Base-by-base conservation (phyloP, 1,139 yeast species). In the Nakaseomyces nivariensis region DNA sequence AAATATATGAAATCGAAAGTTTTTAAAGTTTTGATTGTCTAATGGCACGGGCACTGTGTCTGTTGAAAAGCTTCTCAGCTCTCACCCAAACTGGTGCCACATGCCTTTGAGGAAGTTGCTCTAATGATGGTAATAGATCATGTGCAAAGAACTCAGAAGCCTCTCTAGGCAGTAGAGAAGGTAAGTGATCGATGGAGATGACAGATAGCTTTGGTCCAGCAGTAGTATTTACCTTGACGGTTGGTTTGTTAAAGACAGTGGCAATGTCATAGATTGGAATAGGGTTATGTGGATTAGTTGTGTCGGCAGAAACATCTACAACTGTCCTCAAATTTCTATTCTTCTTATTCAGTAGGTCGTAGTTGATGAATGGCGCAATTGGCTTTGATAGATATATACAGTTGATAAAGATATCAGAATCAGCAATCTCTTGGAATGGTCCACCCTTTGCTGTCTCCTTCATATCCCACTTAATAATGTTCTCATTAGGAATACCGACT, bases 261-360 rank as follows among this genome's bases (percentile, higher is more conserved):
- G 96, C 95, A 58, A 87, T 75, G 34, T 79, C 75, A 70, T 92
- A 94, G 51, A 92, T 92, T 56, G 98, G 98, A 55, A 92, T 79
- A 54, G 98, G 98, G 72, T 92, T 92, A 74, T 89, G 94, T 53
- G 97, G 97, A 70, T 92, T 94, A 51, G 98, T 92, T 48, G 97
- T 92, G 71, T 94, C 98, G 52, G 98, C 98, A 51, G 96, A 87
- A 51, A 92, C 98, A 69, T 92, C 98, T 48, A 92, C 97, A 56
- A 94, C 88, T 24, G 94, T 87, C 68, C 92, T 82, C 66, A 92
- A 78, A 58, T 77, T 82, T 79, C 98, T 86, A 49, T 66, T 60
- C 34, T 69, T 64, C 51, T 68, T 71, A 71, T 85, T 85, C 67
- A 92, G 77, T 53, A 78, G 68, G 36, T 85, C 86, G 60, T 68